Base-by-base conservation (phyloP, 1,139 yeast species). In the Spathaspora sp. region DNA sequence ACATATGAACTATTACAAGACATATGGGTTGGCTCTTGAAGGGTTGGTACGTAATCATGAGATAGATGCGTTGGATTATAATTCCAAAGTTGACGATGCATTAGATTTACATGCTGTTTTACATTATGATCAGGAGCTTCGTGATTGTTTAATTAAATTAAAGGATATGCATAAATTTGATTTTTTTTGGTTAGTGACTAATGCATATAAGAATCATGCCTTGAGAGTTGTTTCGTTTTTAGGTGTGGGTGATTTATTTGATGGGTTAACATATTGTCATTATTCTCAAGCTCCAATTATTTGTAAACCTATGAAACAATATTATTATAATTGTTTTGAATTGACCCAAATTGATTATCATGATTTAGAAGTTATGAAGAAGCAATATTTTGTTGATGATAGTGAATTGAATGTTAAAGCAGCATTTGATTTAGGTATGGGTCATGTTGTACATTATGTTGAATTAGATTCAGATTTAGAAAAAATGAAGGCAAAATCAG, bases 141-240 rank as follows among this genome's bases (percentile, higher is more conserved):
- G 93, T 48, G 65, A 74, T 17, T 65, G 80, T 73, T 65, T 86
- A 41, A 48, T 75, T 4, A 57, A 67, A 4, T 56, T 86, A 52
- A 81, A 72, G 52, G 54, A 68, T 9, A 49, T 65, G 15, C 76
- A 47, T 4, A 50, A 65, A 38, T 67, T 65, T 53, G 78, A 73
- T 53, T 56, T 59, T 47, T 68, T 74, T 49, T 93, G 99, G 99
- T 75, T 93, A 41, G 86, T 90, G 57, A 93, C 99, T 13, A 93
- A 93, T 61, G 99, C 99, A 1, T 93, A 91, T 70, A 84, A 86
- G 62, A 89, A 81, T 58, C 98, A 93, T 63, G 98, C 95, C 1
- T 60, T 82, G 46, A 74, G 93, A 46, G 95, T 88, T 15, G 76
- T 90, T 17, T 76, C 84, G 38, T 73, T 91, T 46, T 73, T 93